Evolutionary conservation across 257 asterid genomes (phyloP), one percentile per base, ranked within the genome.

Genomic region (Henckelia pumila): DNA sequence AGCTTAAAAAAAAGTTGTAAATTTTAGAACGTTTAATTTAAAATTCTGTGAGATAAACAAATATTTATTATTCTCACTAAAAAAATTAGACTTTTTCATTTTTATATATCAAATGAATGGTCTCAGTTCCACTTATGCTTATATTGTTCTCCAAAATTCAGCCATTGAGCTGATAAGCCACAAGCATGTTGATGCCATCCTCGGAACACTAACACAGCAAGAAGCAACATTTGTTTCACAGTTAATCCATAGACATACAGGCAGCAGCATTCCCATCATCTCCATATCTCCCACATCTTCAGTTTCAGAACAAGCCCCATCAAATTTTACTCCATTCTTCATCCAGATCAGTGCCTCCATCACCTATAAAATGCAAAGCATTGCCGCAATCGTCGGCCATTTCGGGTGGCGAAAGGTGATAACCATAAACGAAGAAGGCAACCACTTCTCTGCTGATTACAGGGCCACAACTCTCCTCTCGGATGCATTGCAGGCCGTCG

Each of bases 341-440:
- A 19, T 75, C 59, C 85, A 82, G 6, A 77, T 84, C 71, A 72
- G 57, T 32, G 40, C 47, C 49, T 72, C 81, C 23, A 57, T 73
- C 56, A 21, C 44, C 55, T 22, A 70, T 71, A 86, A 76, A 73
- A 80, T 61, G 61, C 81, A 67, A 40, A 77, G 91, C 68, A 33
- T 82, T 2, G 82, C 96, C 9, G 81, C 84, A 11, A 59, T 88
- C 17, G 56, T 82, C 52, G 77, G 76, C 56, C 85, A 69, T 66
- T 88, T 82, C 79, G 61, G 61, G 53, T 88, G 93, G 95, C 67
- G 76, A 66, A 82, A 81, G 53, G 79, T 82, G 56, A 74, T 78
- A 22, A 65, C 80, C 0, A 64, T 87, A 20, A 76, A 80, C 61
- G 85, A 86, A 68, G 32, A 59, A 7, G 66, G 69, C 68, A 59